A percentile compares a stretch with the other conserved stretches of the same genome.
Conservation (phyloP, 331 rosid genomes). For the Malus hybrid region DNA sequence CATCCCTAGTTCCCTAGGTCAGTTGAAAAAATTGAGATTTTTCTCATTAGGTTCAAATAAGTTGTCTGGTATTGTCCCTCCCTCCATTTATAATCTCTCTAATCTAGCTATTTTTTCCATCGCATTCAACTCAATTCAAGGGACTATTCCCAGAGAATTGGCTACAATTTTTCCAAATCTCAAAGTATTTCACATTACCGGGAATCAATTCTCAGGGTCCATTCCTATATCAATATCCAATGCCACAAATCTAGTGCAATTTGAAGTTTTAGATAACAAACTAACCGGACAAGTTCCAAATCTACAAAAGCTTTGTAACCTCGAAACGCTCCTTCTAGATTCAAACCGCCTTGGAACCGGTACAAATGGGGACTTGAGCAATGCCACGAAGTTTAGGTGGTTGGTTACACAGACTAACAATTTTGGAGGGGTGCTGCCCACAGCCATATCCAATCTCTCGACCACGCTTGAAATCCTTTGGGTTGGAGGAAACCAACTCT, state of each 20-base stretch:
- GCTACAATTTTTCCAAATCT: background rate
- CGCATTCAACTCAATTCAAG: too few relatives aligned
- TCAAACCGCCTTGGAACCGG: background rate
- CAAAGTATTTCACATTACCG: background rate
- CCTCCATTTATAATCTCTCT: too few relatives aligned
- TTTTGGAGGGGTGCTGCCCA: conserved; percentile 8
- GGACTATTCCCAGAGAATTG: too few relatives aligned
- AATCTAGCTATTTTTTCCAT: too few relatives aligned
- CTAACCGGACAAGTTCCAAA: background rate
- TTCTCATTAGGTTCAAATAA: too few relatives aligned
- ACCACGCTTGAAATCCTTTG: background rate
- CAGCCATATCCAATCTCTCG: conserved; percentile 7
- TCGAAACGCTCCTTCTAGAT: rapidly evolving
- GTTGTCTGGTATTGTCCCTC: too few relatives aligned
- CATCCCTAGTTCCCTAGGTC: too few relatives aligned
- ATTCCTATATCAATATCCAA: conserved; percentile 15
- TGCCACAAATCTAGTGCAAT: background rate
- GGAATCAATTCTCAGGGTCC: background rate
- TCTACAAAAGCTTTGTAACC: background rate
- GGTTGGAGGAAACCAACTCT: background rate
- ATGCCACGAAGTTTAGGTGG: background rate
- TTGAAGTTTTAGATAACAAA: background rate
- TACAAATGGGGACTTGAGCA: background rate
- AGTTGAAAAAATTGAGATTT: too few relatives aligned
- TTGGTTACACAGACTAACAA: background rate